Percentiles rank a stretch among this genome's conserved stretches.
These are phyloP conservation scores for Cymbopogon flexuosus DNA, from an alignment of 202 grass and related monocot species.

Conservation along the genomic window DNA sequence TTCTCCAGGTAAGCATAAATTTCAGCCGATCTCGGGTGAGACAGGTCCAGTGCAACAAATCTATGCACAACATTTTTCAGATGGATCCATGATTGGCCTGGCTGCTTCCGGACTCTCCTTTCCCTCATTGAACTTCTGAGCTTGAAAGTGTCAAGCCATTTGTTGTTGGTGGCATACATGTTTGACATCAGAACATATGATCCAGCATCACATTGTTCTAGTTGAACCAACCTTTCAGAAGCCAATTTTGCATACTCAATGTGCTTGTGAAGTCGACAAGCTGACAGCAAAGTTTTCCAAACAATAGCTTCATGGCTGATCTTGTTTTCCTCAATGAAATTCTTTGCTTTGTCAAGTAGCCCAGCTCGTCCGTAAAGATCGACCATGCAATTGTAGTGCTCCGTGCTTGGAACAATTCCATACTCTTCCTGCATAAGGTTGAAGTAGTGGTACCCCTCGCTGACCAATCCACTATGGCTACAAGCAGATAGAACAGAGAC, in stretches of 20 bases:
- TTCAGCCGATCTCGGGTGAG: conserved; percentile 39
- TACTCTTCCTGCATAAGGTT: conserved; percentile 54
- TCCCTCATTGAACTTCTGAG: conserved; percentile 54
- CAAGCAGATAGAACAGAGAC: conserved; percentile 57
- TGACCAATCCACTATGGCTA: conserved; percentile 51
- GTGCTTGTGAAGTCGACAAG: conserved; percentile 57
- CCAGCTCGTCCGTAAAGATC: conserved; percentile 69
- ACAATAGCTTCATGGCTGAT: conserved; percentile 47
- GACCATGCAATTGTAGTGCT: conserved; percentile 73
- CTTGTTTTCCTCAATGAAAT: conserved; percentile 50
- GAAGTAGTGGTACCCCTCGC: conserved; percentile 46
- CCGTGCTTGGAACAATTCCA: conserved; percentile 46
- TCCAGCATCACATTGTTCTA: conserved; percentile 47
- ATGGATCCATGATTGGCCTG: conserved; percentile 65
- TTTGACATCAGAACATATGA: conserved; percentile 68
- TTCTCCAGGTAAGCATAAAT: conserved; percentile 47
- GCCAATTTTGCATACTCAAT: conserved; percentile 44
- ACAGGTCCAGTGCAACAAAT: conserved; percentile 40
- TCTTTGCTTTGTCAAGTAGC: conserved; percentile 39
- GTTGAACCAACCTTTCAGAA: conserved; percentile 48
- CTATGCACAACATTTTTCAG: conserved; percentile 46
- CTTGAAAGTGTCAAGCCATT: conserved; percentile 52
- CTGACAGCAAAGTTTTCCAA: conserved; percentile 58
- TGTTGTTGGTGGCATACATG: conserved; percentile 54
- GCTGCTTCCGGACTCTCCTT: conserved; percentile 44